phyloP scores from a whole-genome alignment of 2,329 filamentous ascomycete genomes.

The Stylonectria norvegica region DNA sequence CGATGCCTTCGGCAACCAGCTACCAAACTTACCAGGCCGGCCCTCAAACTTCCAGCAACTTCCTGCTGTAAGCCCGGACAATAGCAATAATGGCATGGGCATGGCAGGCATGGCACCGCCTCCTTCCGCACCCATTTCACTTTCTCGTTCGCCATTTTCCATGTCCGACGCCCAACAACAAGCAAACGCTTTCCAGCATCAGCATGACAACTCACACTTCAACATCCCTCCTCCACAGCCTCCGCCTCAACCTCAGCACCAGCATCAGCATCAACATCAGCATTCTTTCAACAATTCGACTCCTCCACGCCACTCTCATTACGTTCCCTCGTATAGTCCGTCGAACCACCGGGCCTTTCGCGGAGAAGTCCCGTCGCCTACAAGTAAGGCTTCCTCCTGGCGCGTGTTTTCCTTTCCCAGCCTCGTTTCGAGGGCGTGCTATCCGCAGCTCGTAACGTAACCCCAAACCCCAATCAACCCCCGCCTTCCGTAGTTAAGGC shows the following conservation, averaged over 20 bases:
- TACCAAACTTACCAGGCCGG: too few relatives aligned
- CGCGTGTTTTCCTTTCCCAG: too few relatives aligned
- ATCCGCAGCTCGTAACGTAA: too few relatives aligned
- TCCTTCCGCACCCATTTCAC: slow-evolving; percentile 21
- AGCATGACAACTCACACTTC: slow-evolving; percentile 14
- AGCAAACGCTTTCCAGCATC: slow-evolving; percentile 18
- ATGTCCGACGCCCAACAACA: slow-evolving; percentile 15
- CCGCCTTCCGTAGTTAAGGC: neutral
- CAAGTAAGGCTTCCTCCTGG: slow-evolving; percentile 18
- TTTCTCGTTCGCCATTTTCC: slow-evolving; percentile 17
- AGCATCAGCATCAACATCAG: slow-evolving; percentile 8
- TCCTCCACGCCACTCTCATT: slow-evolving; percentile 15
- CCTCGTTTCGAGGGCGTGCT: too few relatives aligned
- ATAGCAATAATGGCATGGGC: too few relatives aligned
- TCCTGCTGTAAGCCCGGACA: too few relatives aligned
- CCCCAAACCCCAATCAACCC: too few relatives aligned
- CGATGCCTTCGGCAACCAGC: slow-evolving; percentile 21
- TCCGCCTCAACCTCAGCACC: slow-evolving; percentile 2
- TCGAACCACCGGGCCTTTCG: slow-evolving; percentile 16
- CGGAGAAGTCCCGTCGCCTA: slow-evolving; percentile 19
- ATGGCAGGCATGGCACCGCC: too few relatives aligned
- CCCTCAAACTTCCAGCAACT: too few relatives aligned
- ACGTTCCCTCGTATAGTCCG: too few relatives aligned
- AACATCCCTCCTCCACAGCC: slow-evolving; percentile 12
- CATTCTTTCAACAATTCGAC: slow-evolving; percentile 8